Evolutionary conservation across 257 asterid genomes (phyloP).

Genomic region (Gentiana macrophylla): DNA sequence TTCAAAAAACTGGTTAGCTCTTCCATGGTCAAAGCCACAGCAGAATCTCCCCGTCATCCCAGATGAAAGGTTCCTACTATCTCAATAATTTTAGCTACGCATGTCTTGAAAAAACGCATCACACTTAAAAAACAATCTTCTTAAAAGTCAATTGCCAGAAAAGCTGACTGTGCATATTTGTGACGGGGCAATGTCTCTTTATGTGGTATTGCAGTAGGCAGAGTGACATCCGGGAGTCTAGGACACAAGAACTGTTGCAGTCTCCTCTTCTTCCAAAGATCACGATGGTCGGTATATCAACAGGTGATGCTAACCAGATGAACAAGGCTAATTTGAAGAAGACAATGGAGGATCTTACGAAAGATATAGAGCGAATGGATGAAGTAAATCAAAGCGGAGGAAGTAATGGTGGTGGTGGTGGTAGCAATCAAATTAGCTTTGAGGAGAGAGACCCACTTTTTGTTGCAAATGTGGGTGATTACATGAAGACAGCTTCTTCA

Average conservation of each 20-base stretch:
- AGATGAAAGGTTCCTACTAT: slow-evolving; percentile 34
- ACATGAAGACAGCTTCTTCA: slow-evolving; percentile 33
- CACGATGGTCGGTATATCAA: slow-evolving; percentile 86
- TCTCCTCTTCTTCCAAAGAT: slow-evolving; percentile 74
- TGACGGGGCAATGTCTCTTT: slow-evolving; percentile 8
- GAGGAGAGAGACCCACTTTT: slow-evolving; percentile 85
- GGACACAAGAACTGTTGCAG: slow-evolving; percentile 23
- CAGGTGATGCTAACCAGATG: slow-evolving; percentile 61
- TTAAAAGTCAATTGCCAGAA: too few relatives aligned
- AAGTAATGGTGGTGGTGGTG: background rate
- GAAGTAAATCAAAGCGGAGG: slow-evolving; percentile 23
- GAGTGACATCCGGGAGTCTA: slow-evolving; percentile 16
- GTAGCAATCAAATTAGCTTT: slow-evolving; percentile 8
- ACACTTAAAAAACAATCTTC: too few relatives aligned
- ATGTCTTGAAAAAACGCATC: too few relatives aligned
- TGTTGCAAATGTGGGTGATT: slow-evolving; percentile 76
- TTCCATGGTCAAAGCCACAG: slow-evolving; percentile 50
- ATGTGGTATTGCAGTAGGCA: slow-evolving; percentile 21
- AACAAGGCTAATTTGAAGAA: slow-evolving; percentile 56
- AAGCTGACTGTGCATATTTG: too few relatives aligned
- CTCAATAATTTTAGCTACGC: too few relatives aligned
- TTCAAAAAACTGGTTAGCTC: slow-evolving; percentile 61
- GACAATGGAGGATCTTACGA: slow-evolving; percentile 74
- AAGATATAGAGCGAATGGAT: slow-evolving; percentile 55
- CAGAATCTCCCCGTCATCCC: slow-evolving; percentile 27